Conservation (phyloP, 2,329 filamentous ascomycete genomes). For the Magnaporthiopsis incrustans region DNA sequence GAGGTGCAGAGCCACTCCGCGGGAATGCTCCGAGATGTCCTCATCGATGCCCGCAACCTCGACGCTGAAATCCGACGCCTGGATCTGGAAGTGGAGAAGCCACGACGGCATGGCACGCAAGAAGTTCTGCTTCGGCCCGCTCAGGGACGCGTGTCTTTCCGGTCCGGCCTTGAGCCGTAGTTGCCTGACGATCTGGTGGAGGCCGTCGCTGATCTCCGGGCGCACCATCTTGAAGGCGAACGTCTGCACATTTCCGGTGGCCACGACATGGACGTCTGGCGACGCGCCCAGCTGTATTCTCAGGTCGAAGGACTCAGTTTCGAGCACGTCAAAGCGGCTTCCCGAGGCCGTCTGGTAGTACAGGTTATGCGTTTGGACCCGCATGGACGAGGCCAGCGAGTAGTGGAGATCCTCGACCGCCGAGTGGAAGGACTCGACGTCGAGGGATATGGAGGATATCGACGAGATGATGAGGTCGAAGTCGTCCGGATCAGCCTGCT, state of each 20-base stretch:
- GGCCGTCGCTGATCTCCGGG: constrained; percentile 83
- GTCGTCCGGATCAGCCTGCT: constrained; percentile 60
- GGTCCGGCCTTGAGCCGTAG: constrained; percentile 63
- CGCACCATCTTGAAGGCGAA: constrained; percentile 85
- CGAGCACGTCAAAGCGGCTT: constrained; percentile 75
- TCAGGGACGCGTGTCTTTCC: constrained; percentile 41
- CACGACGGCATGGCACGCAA: constrained; percentile 73
- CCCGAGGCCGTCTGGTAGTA: constrained; percentile 90
- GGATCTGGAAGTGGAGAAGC: constrained; percentile 75
- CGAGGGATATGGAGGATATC: constrained; percentile 85
- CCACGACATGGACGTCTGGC: constrained; percentile 76
- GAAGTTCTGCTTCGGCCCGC: constrained; percentile 44
- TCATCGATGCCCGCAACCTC: constrained; percentile 86
- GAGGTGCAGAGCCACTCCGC: constrained; percentile 78
- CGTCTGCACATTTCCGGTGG: constrained; percentile 72
- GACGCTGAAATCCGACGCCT: constrained; percentile 81
- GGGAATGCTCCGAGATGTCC: constrained; percentile 70
- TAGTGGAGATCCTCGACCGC: constrained; percentile 79
- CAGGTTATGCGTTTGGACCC: constrained; percentile 77
- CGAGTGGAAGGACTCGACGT: constrained; percentile 94
- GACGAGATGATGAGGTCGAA: constrained; percentile 94
- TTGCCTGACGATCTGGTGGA: constrained; percentile 85
- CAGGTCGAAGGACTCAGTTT: constrained; percentile 81
- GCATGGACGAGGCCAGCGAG: constrained; percentile 70
- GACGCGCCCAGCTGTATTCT: constrained; percentile 79